Base-by-base conservation (phyloP, 2,329 filamentous ascomycete species). In the Nectriaceae sp. region DNA sequence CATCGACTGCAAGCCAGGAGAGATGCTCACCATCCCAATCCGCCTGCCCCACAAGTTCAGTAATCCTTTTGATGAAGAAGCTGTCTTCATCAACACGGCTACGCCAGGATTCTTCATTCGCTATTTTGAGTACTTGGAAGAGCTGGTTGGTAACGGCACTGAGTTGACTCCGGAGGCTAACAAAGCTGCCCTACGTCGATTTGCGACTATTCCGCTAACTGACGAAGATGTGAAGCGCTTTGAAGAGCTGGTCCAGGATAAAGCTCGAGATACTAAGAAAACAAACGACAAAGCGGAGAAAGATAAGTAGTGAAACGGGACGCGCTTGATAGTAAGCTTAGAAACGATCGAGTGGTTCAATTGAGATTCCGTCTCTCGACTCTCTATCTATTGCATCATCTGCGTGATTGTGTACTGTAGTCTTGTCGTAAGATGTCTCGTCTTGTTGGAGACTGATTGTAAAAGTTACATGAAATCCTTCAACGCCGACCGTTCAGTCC, bases 21-120 rank as follows among this genome's bases (percentile, higher is more conserved):
- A 59, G 36, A 54, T 57, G 48, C 20, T 61, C 8, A 58, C 51
- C 11, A 43, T 61, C 15, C 57, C 58, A 1, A 48, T 61, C n/a
- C 58, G 57, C 3, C 51, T 57, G 1, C 55, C 59, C 10, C 59
- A 61, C 44, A 57, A 49, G 38, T 61, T 61, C 39, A 60, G 57
- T 49, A 61, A 61, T 19, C 59, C 59, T 2, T 59, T 58, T 29
- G 55, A 59, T 6, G 55, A 57, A 11, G 57, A 61, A 35, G 57
- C 57, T 5, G 46, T 59, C 2, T 61, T 61, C 29, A 49, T 60
- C 39, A 60, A 61, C 46, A 59, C 57, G 0, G 54, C 49, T 11
- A 57, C 57, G 1, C 57, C 57, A 0, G 55, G 53, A 0, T 61
- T 57, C 49, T 60, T 57, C 31, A 54, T 61, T 10, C 54, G 54